Conservation (phyloP, 2,329 filamentous ascomycete genomes). For the Nothopassalora personata region DNA sequence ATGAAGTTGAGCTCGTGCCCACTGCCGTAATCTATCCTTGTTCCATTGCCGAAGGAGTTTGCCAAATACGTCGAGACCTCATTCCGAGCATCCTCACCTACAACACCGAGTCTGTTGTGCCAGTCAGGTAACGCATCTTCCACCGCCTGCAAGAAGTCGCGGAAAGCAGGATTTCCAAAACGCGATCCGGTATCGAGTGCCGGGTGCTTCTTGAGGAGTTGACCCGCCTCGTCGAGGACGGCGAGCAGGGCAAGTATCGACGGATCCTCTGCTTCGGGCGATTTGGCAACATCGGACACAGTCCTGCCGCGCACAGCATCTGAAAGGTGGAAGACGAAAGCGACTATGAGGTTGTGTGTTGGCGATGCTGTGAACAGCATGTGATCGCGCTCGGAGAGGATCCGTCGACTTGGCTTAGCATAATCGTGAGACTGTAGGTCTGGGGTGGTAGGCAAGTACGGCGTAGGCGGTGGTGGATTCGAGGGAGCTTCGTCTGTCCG, state of each 20-base stretch:
- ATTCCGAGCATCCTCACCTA: constrained; percentile 48
- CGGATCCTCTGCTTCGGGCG: constrained; percentile 50
- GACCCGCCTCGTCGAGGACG: constrained; percentile 65
- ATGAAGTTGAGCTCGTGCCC: constrained; percentile 97
- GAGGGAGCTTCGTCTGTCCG: constrained; percentile 35
- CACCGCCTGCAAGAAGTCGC: constrained; percentile 68
- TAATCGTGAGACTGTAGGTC: constrained; percentile 50
- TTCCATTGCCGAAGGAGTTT: constrained; percentile 78
- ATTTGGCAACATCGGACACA: constrained; percentile 55
- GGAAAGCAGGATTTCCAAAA: constrained; percentile 92
- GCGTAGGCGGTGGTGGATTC: constrained; percentile 67
- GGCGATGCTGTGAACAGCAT: constrained; percentile 72
- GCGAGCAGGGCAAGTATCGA: constrained; percentile 59
- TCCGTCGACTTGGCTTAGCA: constrained; percentile 67
- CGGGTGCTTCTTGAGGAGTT: constrained; percentile 63
- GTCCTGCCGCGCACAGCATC: constrained; percentile 71
- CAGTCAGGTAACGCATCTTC: constrained; percentile 47
- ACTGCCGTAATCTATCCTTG: constrained; percentile 91
- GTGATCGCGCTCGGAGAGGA: constrained; percentile 76
- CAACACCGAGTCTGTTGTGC: constrained; percentile 58
- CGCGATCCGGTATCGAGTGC: constrained; percentile 84
- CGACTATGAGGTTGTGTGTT: constrained; percentile 68
- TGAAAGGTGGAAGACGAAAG: constrained; percentile 81
- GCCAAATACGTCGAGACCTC: constrained; percentile 77
- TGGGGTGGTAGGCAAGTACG: constrained; percentile 63